Evolutionary conservation across 768 basidiomycete genomes (phyloP), one percentile per base, ranked within the genome.

Genomic region (Lactarius sanguifluus): DNA sequence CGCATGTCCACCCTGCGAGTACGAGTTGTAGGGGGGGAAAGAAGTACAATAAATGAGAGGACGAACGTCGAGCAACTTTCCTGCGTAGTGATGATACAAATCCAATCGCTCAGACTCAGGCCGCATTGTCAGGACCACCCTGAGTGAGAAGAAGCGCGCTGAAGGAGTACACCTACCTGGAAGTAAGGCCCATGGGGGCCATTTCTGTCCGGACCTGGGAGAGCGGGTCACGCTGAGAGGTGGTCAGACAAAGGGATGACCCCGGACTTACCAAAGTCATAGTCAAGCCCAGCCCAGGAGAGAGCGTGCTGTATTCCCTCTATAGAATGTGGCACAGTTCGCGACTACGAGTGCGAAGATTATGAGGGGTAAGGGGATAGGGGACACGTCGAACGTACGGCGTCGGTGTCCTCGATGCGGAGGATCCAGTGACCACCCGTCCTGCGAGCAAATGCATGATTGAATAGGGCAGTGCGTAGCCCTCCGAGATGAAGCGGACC

Each of bases 401-500:
- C 80, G 75, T 99, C 97, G 0, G 97, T 99, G 75, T 98, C 97
- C 76, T 98, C 96, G 47, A 98, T 87, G 59, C 97, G 81, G 71
- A 98, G 78, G 43, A 98, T 85, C 93, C 94, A 97, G 72, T 89
- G 89, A 2, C 96, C 97, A 3, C 85, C 87, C 16, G 85, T 80
- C 75, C 92, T 93, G 71, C 83, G 83, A 10, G 96, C 92, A 64
- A 89, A 88, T 0, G 98, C 77, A 73, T 97, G 85, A 73, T 98
- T 98, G 77, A 94, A 96, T 2, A 99, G 79, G 0, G 96, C 97
- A 62, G 96, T 98, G 20, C 97, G 80, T 16, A 99, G 85, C 0
- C 97, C 97, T 1, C 97, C 97, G 2, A 99, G 86, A 76, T 99
- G 97, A 5, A 98, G 80, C 38, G 89, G 84, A 1, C 97, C 97